These are phyloP conservation scores for Rhododendron ovatum DNA, from an alignment of 148 eudicot species.

Conservation along the genomic window DNA sequence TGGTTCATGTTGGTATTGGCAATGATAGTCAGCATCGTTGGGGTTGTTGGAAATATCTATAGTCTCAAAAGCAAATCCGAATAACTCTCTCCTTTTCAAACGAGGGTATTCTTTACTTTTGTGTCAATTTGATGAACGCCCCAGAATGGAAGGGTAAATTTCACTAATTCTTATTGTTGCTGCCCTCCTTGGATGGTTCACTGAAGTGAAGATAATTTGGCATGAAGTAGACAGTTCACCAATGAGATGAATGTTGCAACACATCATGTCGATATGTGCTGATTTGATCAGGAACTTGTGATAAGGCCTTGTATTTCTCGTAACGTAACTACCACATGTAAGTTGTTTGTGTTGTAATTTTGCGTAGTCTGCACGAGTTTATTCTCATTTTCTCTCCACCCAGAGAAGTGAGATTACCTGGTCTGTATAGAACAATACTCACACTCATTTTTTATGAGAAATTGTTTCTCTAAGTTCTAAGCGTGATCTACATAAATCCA, in stretches of 20 bases:
- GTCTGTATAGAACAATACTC: constrained; percentile 1
- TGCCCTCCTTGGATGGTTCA: background rate
- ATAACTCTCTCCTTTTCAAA: constrained; percentile 6
- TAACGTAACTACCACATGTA: background rate
- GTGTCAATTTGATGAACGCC: background rate
- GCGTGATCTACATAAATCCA: background rate
- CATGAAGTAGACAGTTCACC: background rate
- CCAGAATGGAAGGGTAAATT: background rate
- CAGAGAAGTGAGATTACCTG: background rate
- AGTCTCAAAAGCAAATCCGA: constrained; percentile 42
- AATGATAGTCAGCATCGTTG: constrained; percentile 64
- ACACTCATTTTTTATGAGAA: background rate
- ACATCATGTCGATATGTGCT: background rate
- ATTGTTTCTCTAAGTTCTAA: background rate
- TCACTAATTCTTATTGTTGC: background rate
- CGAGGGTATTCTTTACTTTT: background rate
- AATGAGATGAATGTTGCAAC: background rate
- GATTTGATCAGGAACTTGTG: background rate
- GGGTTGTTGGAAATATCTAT: constrained; percentile 75
- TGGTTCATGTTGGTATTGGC: constrained; percentile 81
- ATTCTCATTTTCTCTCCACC: background rate
- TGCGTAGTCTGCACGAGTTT: background rate
- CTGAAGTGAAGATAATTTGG: background rate
- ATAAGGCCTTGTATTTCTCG: background rate
- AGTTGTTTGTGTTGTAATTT: background rate